phyloP scores from a whole-genome alignment of 768 basidiomycete genomes.

The Suillus spraguei region DNA sequence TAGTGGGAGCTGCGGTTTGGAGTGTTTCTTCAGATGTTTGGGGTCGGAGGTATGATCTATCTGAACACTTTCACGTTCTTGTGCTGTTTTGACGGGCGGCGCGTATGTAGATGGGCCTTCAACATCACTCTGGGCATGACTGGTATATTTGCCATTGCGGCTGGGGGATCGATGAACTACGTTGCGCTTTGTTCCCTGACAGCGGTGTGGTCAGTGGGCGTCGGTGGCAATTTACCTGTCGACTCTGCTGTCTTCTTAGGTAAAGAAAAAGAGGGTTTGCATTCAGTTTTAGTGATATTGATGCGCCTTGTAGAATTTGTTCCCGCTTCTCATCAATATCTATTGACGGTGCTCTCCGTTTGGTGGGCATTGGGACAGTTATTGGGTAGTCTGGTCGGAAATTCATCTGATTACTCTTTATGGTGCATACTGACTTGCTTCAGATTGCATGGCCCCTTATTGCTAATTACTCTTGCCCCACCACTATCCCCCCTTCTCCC shows the following conservation, averaged over 20 bases:
- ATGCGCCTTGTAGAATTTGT: constrained; percentile 52
- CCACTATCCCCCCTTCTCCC: constrained; percentile 40
- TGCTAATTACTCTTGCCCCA: constrained; percentile 62
- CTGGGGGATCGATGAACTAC: constrained; percentile 60
- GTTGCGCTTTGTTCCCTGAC: constrained; percentile 53
- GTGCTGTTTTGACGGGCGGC: constrained; percentile 13
- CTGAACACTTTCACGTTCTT: not conserved
- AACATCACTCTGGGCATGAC: constrained; percentile 72
- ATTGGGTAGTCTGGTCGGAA: constrained; percentile 45
- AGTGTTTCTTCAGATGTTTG: constrained; percentile 69
- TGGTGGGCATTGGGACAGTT: constrained; percentile 85
- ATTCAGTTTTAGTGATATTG: not conserved
- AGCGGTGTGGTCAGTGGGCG: constrained; percentile 65
- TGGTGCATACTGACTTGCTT: constrained; percentile 4
- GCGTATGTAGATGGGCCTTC: constrained; percentile 60
- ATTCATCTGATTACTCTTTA: not conserved
- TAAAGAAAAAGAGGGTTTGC: constrained; percentile 27
- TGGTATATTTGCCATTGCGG: constrained; percentile 64
- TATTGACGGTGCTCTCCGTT: constrained; percentile 72
- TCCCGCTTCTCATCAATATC: constrained; percentile 72
- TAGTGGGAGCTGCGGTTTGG: constrained; percentile 73
- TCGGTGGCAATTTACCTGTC: constrained; percentile 75
- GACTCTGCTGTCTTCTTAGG: constrained; percentile 79
- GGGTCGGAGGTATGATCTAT: constrained; percentile 55
- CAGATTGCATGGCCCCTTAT: constrained; percentile 76